These are phyloP conservation scores for Jamesozyma lodderae DNA, from an alignment of 805 yeast species.

Conservation along the genomic window DNA sequence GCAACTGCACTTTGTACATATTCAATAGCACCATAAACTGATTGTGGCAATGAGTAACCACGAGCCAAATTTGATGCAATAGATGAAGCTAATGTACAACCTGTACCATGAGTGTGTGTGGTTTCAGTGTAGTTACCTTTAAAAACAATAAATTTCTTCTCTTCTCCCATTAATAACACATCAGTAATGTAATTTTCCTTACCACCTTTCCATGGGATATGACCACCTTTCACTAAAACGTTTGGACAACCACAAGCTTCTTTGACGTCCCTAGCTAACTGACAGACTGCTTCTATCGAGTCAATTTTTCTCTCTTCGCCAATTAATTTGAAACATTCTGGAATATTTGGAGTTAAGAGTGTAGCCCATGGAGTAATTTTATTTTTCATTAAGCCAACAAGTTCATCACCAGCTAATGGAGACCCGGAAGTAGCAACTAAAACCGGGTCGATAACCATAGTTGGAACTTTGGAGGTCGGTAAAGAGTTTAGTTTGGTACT, in stretches of 20 bases:
- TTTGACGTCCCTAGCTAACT: conserved; percentile 35
- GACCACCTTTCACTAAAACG: conserved; percentile 77
- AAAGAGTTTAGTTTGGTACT: conserved; percentile 28
- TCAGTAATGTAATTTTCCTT: conserved; percentile 38
- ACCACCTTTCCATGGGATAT: conserved; percentile 38
- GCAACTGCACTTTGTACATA: conserved; percentile 61
- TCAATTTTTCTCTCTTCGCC: conserved; percentile 23
- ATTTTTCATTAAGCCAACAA: conserved; percentile 34
- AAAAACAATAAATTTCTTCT: conserved; percentile 34
- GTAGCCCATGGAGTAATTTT: conserved; percentile 47
- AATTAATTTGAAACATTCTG: conserved; percentile 46
- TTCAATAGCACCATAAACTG: conserved; percentile 50
- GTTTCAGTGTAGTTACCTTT: conserved; percentile 40
- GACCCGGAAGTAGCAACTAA: conserved; percentile 76
- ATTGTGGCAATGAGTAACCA: conserved; percentile 36
- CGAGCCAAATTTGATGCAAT: conserved; percentile 68
- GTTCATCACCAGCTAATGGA: conserved; percentile 36
- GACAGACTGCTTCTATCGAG: conserved; percentile 34
- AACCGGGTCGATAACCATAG: conserved; percentile 71
- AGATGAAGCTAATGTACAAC: conserved; percentile 78
- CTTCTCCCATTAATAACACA: conserved; percentile 40
- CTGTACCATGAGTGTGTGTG: conserved; percentile 75
- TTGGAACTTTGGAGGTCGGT: conserved; percentile 26
- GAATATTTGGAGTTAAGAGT: conserved; percentile 65
- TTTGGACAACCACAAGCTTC: conserved; percentile 36